These are phyloP conservation scores for Mucor plumbeus DNA, from an alignment of 371 early-diverging fungal genomes.

Conservation along the genomic window DNA sequence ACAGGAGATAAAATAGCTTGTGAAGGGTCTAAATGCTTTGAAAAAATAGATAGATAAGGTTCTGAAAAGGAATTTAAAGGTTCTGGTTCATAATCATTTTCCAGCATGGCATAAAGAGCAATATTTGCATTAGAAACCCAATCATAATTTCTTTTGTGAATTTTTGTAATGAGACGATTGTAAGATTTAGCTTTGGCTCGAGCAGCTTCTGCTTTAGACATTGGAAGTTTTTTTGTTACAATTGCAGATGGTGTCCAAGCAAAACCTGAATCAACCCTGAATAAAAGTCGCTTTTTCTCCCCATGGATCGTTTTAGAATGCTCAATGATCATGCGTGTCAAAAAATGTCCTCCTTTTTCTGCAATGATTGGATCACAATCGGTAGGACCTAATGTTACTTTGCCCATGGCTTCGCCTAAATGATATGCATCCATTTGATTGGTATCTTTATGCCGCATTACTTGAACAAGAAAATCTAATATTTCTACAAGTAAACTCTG, in stretches of 20 bases:
- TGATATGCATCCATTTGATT: constrained; percentile 50
- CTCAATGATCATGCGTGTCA: constrained; percentile 56
- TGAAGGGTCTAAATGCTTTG: constrained; percentile 13
- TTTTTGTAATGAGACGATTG: constrained; percentile 41
- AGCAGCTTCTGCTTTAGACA: constrained; percentile 45
- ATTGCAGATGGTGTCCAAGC: constrained; percentile 10
- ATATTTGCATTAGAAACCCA: constrained; percentile 19
- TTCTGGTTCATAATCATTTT: constrained; percentile 34
- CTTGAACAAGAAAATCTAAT: constrained; percentile 47
- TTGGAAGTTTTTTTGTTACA: neutral
- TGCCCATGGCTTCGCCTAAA: constrained; percentile 55
- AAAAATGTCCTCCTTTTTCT: constrained; percentile 49
- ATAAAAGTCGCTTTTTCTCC: constrained; percentile 21
- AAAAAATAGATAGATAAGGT: constrained; percentile 46
- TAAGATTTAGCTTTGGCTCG: constrained; percentile 47
- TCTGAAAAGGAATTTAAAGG: constrained; percentile 28
- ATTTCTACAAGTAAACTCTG: constrained; percentile 42
- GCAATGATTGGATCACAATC: constrained; percentile 54
- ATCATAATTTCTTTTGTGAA: constrained; percentile 29
- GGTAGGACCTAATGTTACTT: constrained; percentile 47
- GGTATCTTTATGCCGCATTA: constrained; percentile 45
- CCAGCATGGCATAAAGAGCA: constrained; percentile 40
- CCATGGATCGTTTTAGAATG: constrained; percentile 42
- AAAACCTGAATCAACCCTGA: constrained; percentile 32
- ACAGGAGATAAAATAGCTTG: constrained; percentile 31